Evolutionary conservation across 129 eudicot species (phyloP).

Genomic region (Ambrosia trifida): DNA sequence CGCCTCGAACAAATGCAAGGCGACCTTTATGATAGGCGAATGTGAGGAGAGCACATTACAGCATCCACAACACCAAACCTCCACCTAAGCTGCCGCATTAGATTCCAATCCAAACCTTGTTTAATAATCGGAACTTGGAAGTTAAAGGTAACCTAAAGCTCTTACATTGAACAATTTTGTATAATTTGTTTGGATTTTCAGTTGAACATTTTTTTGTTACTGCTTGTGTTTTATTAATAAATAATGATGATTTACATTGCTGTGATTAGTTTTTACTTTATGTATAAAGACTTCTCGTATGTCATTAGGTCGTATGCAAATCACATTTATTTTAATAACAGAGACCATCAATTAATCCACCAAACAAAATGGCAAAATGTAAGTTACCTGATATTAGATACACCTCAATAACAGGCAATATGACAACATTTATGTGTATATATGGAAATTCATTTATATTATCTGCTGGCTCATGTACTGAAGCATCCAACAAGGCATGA

Average conservation of each 20-base stretch:
- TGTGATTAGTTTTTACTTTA: no score
- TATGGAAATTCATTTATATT: not conserved
- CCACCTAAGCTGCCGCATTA: no score
- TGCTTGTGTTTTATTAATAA: not conserved
- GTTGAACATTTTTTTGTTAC: not conserved
- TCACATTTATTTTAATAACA: not conserved
- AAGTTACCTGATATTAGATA: not conserved
- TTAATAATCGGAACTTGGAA: not conserved
- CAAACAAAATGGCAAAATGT: not conserved
- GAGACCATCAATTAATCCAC: not conserved
- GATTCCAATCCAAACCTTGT: no score
- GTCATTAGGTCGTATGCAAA: not conserved
- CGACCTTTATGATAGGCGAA: no score
- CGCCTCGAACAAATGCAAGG: no score
- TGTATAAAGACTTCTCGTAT: not conserved
- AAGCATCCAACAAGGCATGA: slow-evolving; percentile 64
- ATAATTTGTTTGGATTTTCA: not conserved
- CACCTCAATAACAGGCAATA: not conserved
- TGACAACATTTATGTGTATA: not conserved
- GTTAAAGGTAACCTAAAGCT: not conserved
- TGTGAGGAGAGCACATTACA: no score
- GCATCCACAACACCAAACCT: no score
- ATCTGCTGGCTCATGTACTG: slow-evolving; percentile 25
- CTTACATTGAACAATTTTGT: not conserved
- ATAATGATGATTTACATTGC: not conserved